A percentile compares a stretch with the other conserved stretches of the same genome.
phyloP scores from a whole-genome alignment of 352 stramenopile genomes.

The Pythium brachiatum region DNA sequence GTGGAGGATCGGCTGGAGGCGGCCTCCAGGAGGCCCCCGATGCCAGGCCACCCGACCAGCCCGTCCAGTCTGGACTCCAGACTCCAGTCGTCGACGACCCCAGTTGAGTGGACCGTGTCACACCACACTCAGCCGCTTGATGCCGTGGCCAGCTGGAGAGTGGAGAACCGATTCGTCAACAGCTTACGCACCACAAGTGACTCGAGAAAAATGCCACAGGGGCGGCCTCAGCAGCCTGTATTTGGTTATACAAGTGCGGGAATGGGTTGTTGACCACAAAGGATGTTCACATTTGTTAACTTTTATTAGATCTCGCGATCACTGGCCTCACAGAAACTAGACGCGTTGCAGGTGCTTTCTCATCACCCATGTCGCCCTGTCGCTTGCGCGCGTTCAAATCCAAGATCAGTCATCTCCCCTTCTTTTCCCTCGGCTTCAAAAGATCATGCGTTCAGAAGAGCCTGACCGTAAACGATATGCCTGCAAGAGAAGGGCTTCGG shows the following conservation, averaged over 20 bases:
- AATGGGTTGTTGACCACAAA: neutral
- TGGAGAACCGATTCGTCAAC: neutral
- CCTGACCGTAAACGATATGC: constrained; percentile 16
- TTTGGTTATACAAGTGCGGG: neutral
- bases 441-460: constrained; percentile 14
- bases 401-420: constrained; percentile 22
- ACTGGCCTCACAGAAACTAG: neutral
- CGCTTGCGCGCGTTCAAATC: constrained; percentile 6
- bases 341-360: neutral
- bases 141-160: neutral
- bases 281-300: neutral
- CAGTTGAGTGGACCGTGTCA: constrained; percentile 1
- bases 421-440: constrained; percentile 4
- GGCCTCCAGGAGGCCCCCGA: too few species aligned
- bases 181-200: neutral
- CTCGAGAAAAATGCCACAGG: neutral
- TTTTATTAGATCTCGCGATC: neutral
- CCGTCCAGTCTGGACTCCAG: neutral
- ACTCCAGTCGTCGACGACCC: too few species aligned
- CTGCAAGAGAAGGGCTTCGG: constrained; percentile 1
- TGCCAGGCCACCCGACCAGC: neutral
- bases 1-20: too few species aligned
- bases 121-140: neutral
- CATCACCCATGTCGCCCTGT: neutral
- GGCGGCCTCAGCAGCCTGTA: neutral